These are phyloP conservation scores for Kazachstania viticola DNA, from an alignment of 805 yeast species.

Conservation along the genomic window DNA sequence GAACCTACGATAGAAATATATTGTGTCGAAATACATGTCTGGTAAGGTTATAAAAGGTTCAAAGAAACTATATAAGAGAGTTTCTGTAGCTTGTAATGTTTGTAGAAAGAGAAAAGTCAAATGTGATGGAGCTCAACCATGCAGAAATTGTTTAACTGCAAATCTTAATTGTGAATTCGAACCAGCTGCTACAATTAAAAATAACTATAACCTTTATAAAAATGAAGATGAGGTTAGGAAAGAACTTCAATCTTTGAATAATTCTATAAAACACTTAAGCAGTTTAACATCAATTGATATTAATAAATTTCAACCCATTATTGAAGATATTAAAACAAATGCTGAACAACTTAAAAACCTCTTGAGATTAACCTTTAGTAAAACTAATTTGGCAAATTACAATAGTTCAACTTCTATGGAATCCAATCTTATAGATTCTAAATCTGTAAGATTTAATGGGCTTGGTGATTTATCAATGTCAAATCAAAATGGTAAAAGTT, in stretches of 20 bases:
- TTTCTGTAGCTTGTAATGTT: slow-evolving; percentile 40
- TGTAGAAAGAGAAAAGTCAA: slow-evolving; percentile 47
- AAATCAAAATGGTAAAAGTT: background rate
- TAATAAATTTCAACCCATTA: slow-evolving; percentile 1
- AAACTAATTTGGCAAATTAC: slow-evolving; percentile 1
- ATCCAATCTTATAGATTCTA: slow-evolving; percentile 5
- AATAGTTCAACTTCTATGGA: slow-evolving; percentile 5
- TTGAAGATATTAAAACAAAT: slow-evolving; percentile 2
- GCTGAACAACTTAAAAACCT: slow-evolving; percentile 4
- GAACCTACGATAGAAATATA: no score
- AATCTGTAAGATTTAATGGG: slow-evolving; percentile 1
- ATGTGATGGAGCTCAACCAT: slow-evolving; percentile 44
- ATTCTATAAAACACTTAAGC: slow-evolving; percentile 3
- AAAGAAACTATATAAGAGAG: no score
- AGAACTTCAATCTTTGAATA: slow-evolving; percentile 3
- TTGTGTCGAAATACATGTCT: no score
- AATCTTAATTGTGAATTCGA: slow-evolving; percentile 4
- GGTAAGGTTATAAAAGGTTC: no score
- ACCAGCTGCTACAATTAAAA: no score
- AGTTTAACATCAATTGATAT: background rate
- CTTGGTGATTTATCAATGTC: slow-evolving; percentile 1
- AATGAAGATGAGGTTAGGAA: slow-evolving; percentile 3
- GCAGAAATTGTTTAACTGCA: slow-evolving; percentile 32
- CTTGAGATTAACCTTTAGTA: slow-evolving; percentile 2
- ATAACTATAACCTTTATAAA: slow-evolving; percentile 3